A percentile compares a stretch with the other conserved stretches of the same genome.
Conservation (phyloP, 192 early-diverging fungal genomes). For the Entophlyctis luteolus region DNA sequence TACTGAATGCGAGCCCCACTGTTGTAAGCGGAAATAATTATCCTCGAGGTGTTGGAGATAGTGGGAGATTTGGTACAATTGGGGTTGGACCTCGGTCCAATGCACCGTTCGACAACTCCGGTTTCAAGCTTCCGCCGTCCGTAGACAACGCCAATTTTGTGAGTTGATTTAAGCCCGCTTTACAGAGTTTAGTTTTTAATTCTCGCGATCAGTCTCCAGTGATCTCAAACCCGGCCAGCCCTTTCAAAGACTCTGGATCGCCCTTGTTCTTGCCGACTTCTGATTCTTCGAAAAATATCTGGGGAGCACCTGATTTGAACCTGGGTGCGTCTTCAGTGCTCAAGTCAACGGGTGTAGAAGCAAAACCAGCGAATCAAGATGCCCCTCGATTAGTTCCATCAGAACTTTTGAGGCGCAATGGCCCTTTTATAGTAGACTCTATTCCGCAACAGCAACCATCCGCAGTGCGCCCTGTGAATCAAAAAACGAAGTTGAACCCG, state of each 20-base stretch:
- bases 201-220: too few relatives aligned
- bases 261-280: slow-evolving; percentile 11
- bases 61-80: slow-evolving; percentile 4
- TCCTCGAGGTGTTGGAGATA: background rate
- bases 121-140: slow-evolving; percentile 13
- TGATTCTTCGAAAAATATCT: slow-evolving; percentile 21
- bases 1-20: background rate
- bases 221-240: background rate
- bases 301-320: slow-evolving; percentile 28
- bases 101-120: background rate
- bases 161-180: background rate
- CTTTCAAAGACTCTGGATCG: too few relatives aligned
- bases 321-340: slow-evolving; percentile 9
- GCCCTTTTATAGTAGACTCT: background rate
- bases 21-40: background rate
- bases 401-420: slow-evolving; percentile 4
- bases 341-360: background rate
- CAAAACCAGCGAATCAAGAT: background rate
- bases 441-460: background rate
- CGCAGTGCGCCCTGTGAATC: background rate
- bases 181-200: too few relatives aligned
- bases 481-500: slow-evolving; percentile 8
- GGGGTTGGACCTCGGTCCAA: background rate
- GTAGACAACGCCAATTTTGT: background rate
- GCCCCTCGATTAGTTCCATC: slow-evolving; percentile 2